Percentiles rank a stretch among this genome's conserved stretches.
Evolutionary conservation across 768 basidiomycete species (phyloP).

Genomic region (Sarcomyxa edulis): DNA sequence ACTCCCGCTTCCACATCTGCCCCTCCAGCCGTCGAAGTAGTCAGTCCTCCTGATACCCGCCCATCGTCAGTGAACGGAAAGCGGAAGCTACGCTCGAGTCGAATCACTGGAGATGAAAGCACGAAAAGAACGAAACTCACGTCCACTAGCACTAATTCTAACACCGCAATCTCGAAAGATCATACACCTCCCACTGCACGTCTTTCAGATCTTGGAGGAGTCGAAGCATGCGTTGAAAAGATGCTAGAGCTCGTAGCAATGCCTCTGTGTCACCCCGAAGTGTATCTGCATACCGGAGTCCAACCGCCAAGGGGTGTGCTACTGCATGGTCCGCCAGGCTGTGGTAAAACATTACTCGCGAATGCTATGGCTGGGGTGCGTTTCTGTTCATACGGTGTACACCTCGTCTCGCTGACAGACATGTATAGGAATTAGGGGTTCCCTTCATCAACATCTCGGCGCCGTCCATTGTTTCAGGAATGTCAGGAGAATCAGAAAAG

Average conservation of each 20-base stretch:
- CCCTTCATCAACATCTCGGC: conserved; percentile 95
- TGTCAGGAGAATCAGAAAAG: conserved; percentile 99
- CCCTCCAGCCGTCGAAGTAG: conserved; percentile 9
- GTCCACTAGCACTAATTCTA: conserved; percentile 12
- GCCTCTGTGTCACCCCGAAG: conserved; percentile 92
- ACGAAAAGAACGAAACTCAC: conserved; percentile 55
- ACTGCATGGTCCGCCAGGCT: conserved; percentile 93
- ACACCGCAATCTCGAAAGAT: conserved; percentile 48
- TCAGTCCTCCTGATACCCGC: conserved; percentile 5
- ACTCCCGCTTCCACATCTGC: conserved; percentile 9
- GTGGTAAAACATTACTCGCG: conserved; percentile 92
- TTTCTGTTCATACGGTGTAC: not conserved
- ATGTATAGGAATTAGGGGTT: conserved; percentile 74
- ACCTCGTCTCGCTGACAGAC: too few relatives aligned
- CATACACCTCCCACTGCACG: conserved; percentile 69
- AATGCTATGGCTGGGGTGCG: conserved; percentile 93
- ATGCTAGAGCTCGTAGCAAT: conserved; percentile 95
- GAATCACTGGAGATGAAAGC: conserved; percentile 40
- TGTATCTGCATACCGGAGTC: conserved; percentile 91
- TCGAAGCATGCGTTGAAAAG: conserved; percentile 83
- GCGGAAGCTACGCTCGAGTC: conserved; percentile 55
- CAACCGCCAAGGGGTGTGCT: conserved; percentile 90
- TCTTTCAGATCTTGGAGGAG: conserved; percentile 83
- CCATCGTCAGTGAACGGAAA: too few relatives aligned
- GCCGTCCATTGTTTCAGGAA: conserved; percentile 93